Percentiles rank a stretch among this genome's conserved stretches.
phyloP scores from a whole-genome alignment of 371 early-diverging fungal species.

The Lichtheimia ramosa region DNA sequence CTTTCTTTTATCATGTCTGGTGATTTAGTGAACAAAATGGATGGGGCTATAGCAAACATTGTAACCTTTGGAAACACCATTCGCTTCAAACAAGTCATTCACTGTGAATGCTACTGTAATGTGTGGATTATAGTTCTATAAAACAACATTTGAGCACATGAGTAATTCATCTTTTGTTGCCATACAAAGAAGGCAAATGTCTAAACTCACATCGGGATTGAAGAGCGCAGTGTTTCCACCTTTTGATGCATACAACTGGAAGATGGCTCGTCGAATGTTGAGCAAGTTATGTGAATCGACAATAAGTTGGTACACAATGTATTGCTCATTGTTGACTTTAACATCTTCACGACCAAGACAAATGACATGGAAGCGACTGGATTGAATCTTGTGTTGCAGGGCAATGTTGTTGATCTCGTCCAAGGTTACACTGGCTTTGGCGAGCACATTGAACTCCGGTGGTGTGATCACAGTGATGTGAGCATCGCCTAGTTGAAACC shows the following conservation, averaged over 20 bases:
- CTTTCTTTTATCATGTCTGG: too few species aligned
- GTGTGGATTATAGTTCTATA: conserved; percentile 67
- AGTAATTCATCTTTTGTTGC: neutral
- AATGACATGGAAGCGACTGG: conserved; percentile 47
- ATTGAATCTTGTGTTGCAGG: conserved; percentile 52
- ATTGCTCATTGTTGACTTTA: conserved; percentile 19
- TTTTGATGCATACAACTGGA: conserved; percentile 43
- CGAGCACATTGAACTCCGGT: conserved; percentile 67
- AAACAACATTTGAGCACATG: neutral
- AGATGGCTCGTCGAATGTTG: conserved; percentile 51
- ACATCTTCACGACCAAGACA: conserved; percentile 69
- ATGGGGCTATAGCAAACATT: conserved; percentile 62
- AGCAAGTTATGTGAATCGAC: conserved; percentile 36
- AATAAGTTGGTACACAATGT: conserved; percentile 47
- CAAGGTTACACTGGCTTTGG: conserved; percentile 67
- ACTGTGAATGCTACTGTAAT: conserved; percentile 70
- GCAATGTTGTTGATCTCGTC: conserved; percentile 70
- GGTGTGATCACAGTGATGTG: conserved; percentile 80
- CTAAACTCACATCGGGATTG: conserved; percentile 40
- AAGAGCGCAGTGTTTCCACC: conserved; percentile 66
- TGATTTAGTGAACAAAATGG: conserved; percentile 1
- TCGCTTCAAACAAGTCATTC: conserved; percentile 66
- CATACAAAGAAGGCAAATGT: neutral
- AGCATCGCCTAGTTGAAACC: conserved; percentile 55
- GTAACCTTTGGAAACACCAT: conserved; percentile 74